Conservation (phyloP, 768 basidiomycete genomes). For the Mycena maculata region DNA sequence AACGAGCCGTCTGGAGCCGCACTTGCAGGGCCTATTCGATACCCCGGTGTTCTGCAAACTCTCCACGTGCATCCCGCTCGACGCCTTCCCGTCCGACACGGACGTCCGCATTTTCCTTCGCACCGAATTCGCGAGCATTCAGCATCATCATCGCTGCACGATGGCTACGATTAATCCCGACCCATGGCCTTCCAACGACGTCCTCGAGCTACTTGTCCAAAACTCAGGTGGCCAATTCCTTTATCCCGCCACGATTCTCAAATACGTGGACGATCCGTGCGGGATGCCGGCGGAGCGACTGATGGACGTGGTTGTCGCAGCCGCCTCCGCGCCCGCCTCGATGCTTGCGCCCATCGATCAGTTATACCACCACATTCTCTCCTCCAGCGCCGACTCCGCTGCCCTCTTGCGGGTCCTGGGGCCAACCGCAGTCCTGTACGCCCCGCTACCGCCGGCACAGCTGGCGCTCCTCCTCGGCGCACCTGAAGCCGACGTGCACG, state of each 20-base stretch:
- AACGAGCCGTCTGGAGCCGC: conserved; percentile 36
- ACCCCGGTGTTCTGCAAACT: conserved; percentile 25
- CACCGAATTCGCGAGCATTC: conserved; percentile 31
- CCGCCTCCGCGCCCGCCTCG: conserved; percentile 5
- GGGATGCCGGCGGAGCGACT: conserved; percentile 25
- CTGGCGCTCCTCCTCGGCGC: conserved; percentile 17
- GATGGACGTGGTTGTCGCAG: conserved; percentile 27
- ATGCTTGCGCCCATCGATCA: conserved; percentile 20
- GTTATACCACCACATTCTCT: conserved; percentile 31
- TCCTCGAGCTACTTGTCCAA: conserved; percentile 29
- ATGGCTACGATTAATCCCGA: conserved; percentile 33
- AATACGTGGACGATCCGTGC: conserved; percentile 23
- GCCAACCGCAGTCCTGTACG: conserved; percentile 14
- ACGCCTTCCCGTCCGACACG: conserved; percentile 36
- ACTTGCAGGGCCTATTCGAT: conserved; percentile 35
- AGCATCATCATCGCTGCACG: conserved; percentile 24
- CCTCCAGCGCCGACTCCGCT: conserved; percentile 3
- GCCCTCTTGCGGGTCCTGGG: conserved; percentile 22
- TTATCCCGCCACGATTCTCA: conserved; percentile 30
- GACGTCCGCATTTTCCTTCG: conserved; percentile 40
- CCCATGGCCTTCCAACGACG: conserved; percentile 39
- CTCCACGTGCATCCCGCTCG: conserved; percentile 30
- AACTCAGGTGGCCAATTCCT: conserved; percentile 33
- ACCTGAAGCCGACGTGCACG: not conserved
- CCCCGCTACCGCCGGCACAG: conserved; percentile 13